A percentile compares a stretch with the other conserved stretches of the same genome.
Evolutionary conservation across 169 alveolate species (phyloP).

Genomic region (Cryptosporidium viatorum): DNA sequence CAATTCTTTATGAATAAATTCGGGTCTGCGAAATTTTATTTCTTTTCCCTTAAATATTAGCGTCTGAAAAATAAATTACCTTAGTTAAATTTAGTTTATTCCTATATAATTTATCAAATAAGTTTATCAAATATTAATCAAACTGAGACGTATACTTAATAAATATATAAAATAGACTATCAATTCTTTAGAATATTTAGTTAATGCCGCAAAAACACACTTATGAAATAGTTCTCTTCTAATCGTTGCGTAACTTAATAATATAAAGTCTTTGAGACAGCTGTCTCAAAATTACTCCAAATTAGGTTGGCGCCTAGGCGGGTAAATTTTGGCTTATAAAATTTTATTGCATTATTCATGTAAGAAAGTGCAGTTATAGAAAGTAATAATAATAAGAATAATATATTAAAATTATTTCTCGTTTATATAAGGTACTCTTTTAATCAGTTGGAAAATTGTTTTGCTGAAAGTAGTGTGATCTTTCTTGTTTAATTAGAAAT

Average conservation of each 20-base stretch:
- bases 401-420: too few relatives aligned
- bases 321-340: background rate
- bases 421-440: too few relatives aligned
- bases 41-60: background rate
- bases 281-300: constrained; percentile 17
- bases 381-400: too few relatives aligned
- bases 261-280: background rate
- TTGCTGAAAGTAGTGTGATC: background rate
- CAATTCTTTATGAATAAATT: constrained; percentile 12
- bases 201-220: background rate
- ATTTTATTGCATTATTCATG: background rate
- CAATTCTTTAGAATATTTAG: background rate
- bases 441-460: background rate
- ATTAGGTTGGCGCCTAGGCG: constrained; percentile 5
- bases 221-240: background rate
- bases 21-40: background rate
- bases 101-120: background rate
- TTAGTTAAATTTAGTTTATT: background rate
- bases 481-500: too few relatives aligned
- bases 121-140: background rate
- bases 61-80: background rate
- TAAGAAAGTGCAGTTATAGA: too few relatives aligned
- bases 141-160: constrained; percentile 11
- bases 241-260: background rate
- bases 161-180: background rate